Base-by-base conservation (phyloP, 805 yeast species). In the Kazachstania martiniae region DNA sequence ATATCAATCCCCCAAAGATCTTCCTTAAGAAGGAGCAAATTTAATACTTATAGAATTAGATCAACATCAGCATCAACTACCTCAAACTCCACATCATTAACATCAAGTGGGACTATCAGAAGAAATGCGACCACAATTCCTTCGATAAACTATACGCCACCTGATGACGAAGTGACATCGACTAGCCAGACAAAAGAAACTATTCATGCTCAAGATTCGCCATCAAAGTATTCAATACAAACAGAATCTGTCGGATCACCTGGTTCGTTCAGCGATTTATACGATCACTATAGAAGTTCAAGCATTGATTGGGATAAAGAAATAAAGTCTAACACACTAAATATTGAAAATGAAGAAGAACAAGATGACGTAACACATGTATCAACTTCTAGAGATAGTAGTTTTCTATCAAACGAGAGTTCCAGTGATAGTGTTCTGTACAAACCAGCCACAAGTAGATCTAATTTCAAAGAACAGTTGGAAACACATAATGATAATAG, bases 21-120 rank as follows among this genome's bases (percentile, higher is more conserved):
- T 5, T 49, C 62, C 0, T 40, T 60, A 27, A 66, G 59, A 42
- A 62, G 75, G 48, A 61, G 69, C 37, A 59, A 66, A 42, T 68
- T 74, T 63, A 62, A 70, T 19, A 66, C 73, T 1, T 69, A 70
- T 43, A 59, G 70, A 39, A 57, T 63, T 49, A 63, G 62, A 38
- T 45, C 55, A 8, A 12, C 33, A 3, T 18, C 39, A 6, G n/a
- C 34, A 1, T n/a, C 34, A 6, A 4, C 33, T 17, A 5, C 25
- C n/a, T 12, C n/a, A 6, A 7, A 23, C 13, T 23, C 25, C 8
- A 9, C 25, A 25, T 28, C 25, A n/a, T 29, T 21, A 13, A 26
- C 18, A 31, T 25, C 5, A 28, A 16, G 18, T 24, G 30, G 25
- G 29, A 25, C 10, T 26, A 25, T 7, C 21, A 22, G 18, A 31